Evolutionary conservation across 176 grass and related monocot species (phyloP), one percentile per base, ranked within the genome.

Genomic region (Juncus effusus): DNA sequence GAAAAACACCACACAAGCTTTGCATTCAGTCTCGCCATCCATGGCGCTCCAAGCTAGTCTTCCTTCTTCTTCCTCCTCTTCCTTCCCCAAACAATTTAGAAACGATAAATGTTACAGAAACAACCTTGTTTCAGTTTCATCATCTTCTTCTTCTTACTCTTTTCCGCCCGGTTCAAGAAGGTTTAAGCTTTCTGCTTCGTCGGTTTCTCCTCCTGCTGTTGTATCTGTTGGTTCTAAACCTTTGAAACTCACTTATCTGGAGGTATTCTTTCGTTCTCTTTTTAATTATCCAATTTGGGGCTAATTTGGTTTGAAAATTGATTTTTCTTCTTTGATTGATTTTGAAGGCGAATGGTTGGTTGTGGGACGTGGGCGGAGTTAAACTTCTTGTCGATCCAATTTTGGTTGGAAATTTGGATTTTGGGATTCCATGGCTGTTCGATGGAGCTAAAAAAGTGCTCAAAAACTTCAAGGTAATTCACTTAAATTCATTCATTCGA

Each of bases 331-430:
- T 70, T 70, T 60, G 38, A 8, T 3, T 11, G 3, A 38, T 36
- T 60, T 35, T 19, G 13, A 56, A 96, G 93, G 74, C 79, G 8
- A 96, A 96, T 77, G 74, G 93, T 76, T 96, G 93, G 93, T 16
- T 91, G 37, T 96, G 85, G 93, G 87, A 91, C 79, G 54, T 96
- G 5, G 59, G 62, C 3, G 83, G 77, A 4, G 7, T 84, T 36
- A 86, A 77, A 38, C 74, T 96, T 72, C 82, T 96, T 62, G 87
- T 91, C 15, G 93, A 96, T 57, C 87, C 87, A 39, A 76, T 96
- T 42, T 65, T 91, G 19, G 84, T 81, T 38, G 92, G 92, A 16
- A 90, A 90, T 82, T 74, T 96, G 82, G 87, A 96, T 78, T 96
- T 96, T 70, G 92, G 92, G 59, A 10, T 45, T 11, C 93, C 93